These are phyloP conservation scores for Helotiales sp. DNA, from an alignment of 2,329 filamentous ascomycete genomes.

Conservation along the genomic window DNA sequence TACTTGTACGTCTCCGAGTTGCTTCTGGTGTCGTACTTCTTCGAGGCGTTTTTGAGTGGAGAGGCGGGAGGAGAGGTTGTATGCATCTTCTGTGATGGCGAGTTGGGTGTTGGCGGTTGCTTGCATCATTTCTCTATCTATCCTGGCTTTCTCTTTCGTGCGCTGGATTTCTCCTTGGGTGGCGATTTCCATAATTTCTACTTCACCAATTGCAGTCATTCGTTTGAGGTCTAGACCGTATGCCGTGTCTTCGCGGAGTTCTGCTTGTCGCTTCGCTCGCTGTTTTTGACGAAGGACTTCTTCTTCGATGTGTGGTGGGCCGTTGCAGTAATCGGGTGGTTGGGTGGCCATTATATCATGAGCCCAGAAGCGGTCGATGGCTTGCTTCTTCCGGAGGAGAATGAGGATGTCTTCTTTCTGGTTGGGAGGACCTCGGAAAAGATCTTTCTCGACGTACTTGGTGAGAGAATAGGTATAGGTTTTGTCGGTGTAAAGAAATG, in stretches of 20 bases:
- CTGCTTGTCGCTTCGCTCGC: slow-evolving; percentile 12
- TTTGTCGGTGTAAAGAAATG: slow-evolving; percentile 53
- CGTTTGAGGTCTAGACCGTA: slow-evolving; percentile 13
- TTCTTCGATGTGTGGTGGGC: slow-evolving; percentile 16
- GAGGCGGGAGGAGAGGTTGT: slow-evolving; percentile 1
- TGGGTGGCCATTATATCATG: slow-evolving; percentile 15
- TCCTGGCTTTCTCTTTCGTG: slow-evolving; percentile 1
- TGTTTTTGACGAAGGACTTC: slow-evolving; percentile 18
- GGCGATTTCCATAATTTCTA: slow-evolving; percentile 13
- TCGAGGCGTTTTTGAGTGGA: background rate
- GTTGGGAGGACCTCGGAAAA: slow-evolving; percentile 13
- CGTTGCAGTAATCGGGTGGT: slow-evolving; percentile 14
- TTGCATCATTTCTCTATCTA: slow-evolving; percentile 5
- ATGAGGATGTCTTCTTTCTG: slow-evolving; percentile 18
- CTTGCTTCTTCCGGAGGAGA: slow-evolving; percentile 14
- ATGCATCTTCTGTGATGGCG: slow-evolving; percentile 6
- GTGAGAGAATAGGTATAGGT: slow-evolving; percentile 62
- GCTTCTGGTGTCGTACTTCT: slow-evolving; percentile 7
- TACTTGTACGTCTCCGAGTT: slow-evolving; percentile 7
- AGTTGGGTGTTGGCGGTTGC: slow-evolving; percentile 9
- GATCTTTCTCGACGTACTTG: slow-evolving; percentile 51
- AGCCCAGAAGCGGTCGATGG: slow-evolving; percentile 20
- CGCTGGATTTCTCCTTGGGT: slow-evolving; percentile 10
- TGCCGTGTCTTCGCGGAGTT: slow-evolving; percentile 13
- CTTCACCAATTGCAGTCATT: slow-evolving; percentile 3